Conservation (phyloP, 1,139 yeast genomes). For the Protomyces macrosporus region DNA sequence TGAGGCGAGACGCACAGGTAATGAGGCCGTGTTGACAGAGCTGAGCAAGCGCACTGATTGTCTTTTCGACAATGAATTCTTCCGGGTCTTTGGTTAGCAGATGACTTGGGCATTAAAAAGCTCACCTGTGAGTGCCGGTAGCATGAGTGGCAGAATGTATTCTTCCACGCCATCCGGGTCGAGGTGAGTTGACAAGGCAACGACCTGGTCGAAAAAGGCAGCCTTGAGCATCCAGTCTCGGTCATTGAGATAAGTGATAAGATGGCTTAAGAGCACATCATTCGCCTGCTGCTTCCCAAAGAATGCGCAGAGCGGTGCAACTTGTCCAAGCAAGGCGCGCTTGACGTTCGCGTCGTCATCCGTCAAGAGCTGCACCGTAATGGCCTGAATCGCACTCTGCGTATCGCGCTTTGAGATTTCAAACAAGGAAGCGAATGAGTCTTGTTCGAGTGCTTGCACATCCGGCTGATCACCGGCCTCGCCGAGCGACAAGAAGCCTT, state of each 20-base stretch:
- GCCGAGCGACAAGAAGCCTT: conserved; percentile 38
- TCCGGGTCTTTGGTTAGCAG: conserved; percentile 48
- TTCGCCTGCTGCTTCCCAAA: conserved; percentile 85
- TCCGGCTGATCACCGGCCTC: conserved; percentile 43
- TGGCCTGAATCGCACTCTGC: conserved; percentile 53
- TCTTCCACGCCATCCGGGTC: conserved; percentile 82
- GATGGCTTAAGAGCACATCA: conserved; percentile 81
- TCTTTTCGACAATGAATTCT: conserved; percentile 74
- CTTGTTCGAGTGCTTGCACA: conserved; percentile 40
- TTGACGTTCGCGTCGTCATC: conserved; percentile 64
- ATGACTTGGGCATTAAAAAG: neutral
- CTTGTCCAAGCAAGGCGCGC: conserved; percentile 60
- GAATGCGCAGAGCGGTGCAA: conserved; percentile 69
- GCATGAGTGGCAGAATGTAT: conserved; percentile 73
- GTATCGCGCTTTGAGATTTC: conserved; percentile 34
- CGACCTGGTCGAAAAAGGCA: conserved; percentile 69
- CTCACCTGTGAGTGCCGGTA: conserved; percentile 67
- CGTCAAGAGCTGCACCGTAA: conserved; percentile 61
- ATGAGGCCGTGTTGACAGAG: conserved; percentile 54
- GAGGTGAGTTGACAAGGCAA: conserved; percentile 69
- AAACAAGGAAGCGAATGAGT: conserved; percentile 40
- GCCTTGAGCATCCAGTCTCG: conserved; percentile 61
- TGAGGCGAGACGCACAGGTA: conserved; percentile 48
- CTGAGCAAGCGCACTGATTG: conserved; percentile 60
- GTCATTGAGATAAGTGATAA: conserved; percentile 86